phyloP scores from a whole-genome alignment of 1,284 basidiomycete genomes.

The Phylloporus sp. region DNA sequence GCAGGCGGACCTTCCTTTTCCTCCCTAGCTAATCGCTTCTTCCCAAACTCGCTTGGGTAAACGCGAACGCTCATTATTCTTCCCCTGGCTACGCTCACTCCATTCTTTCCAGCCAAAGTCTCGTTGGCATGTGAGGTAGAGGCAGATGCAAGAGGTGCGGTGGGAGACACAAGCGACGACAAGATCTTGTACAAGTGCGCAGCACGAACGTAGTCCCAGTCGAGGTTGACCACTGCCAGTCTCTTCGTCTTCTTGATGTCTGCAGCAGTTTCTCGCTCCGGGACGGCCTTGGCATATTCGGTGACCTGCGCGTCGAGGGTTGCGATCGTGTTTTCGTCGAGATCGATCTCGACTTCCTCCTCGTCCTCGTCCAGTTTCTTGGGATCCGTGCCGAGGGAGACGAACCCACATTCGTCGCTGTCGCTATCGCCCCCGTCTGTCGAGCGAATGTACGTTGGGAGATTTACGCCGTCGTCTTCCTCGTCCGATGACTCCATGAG shows the following conservation, averaged over 20 bases:
- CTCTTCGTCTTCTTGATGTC: conserved; percentile 65
- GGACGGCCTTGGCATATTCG: conserved; percentile 53
- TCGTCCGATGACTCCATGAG: conserved; percentile 89
- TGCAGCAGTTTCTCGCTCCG: conserved; percentile 39
- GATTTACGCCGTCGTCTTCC: conserved; percentile 52
- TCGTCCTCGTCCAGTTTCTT: conserved; percentile 40
- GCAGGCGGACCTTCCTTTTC: conserved; percentile 90
- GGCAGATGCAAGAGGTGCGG: conserved; percentile 44
- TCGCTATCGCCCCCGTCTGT: conserved; percentile 44
- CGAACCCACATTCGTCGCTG: conserved; percentile 52
- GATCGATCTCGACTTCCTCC: conserved; percentile 69
- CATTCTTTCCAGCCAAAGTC: conserved; percentile 14
- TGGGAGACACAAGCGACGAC: conserved; percentile 81
- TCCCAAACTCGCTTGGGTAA: conserved; percentile 95
- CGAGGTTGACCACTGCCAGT: conserved; percentile 93
- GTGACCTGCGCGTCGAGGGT: conserved; percentile 78
- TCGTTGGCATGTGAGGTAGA: conserved; percentile 21
- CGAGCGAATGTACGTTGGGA: conserved; percentile 33
- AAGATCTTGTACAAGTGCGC: conserved; percentile 93
- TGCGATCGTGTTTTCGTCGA: conserved; percentile 76
- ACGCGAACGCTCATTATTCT: conserved; percentile 78
- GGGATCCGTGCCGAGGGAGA: conserved; percentile 52
- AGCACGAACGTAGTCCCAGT: conserved; percentile 82
- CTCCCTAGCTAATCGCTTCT: conserved; percentile 85
- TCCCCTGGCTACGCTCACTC: conserved; percentile 50